Percentiles rank a stretch among this genome's conserved stretches.
Evolutionary conservation across 768 basidiomycete species (phyloP).

Genomic region (Pleurotus citrinopileatus): DNA sequence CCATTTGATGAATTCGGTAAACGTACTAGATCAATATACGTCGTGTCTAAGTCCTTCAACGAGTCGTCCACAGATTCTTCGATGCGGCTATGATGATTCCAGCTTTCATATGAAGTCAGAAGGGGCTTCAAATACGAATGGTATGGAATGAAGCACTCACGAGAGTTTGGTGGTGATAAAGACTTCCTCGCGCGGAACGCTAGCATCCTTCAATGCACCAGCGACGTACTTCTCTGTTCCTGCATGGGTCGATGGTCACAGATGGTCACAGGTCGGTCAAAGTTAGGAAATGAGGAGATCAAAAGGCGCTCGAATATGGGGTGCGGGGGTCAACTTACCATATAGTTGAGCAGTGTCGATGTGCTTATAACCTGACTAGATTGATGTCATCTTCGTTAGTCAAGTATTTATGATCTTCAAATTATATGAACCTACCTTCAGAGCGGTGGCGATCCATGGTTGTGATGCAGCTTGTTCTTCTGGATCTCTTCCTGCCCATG

Average conservation of each 20-base stretch:
- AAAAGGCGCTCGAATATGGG: too few species aligned
- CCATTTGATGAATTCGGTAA: not conserved
- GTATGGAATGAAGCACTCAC: conserved; percentile 17
- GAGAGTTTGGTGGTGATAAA: conserved; percentile 51
- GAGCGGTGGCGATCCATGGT: conserved; percentile 37
- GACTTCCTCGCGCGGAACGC: conserved; percentile 44
- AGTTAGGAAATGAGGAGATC: too few species aligned
- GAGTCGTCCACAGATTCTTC: conserved; percentile 38
- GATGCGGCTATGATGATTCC: conserved; percentile 36
- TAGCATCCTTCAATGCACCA: conserved; percentile 41
- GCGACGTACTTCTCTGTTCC: conserved; percentile 43
- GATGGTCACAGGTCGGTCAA: too few species aligned
- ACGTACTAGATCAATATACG: conserved; percentile 43
- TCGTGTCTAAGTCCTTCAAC: conserved; percentile 34
- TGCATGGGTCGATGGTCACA: conserved; percentile 4
- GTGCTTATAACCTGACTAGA: conserved; percentile 41
- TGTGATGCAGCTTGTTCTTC: conserved; percentile 30
- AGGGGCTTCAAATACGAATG: not conserved
- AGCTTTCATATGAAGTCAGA: conserved; percentile 17
- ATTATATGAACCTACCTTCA: conserved; percentile 26
- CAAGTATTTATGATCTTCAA: too few species aligned
- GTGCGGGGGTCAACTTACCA: conserved; percentile 19
- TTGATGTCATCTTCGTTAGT: too few species aligned
- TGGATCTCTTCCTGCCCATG: conserved; percentile 32
- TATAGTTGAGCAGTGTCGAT: conserved; percentile 40